Evolutionary conservation across 2,329 filamentous ascomycete genomes (phyloP).

Genomic region (Arthrobotrys conoides): DNA sequence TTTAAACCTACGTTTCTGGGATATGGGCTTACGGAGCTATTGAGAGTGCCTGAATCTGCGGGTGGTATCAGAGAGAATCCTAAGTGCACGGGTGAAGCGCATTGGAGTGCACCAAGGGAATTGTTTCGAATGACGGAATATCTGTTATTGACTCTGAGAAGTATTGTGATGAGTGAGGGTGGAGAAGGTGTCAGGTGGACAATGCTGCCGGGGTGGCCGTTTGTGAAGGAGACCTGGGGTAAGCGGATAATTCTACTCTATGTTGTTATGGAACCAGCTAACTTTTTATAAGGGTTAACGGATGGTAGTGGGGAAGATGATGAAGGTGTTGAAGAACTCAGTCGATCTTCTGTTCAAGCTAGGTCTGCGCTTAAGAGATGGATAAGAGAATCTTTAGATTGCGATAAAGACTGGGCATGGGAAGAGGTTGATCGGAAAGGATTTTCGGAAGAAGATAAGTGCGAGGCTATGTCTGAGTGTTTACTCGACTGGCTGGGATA

Average conservation of each 20-base stretch:
- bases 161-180: constrained; percentile 73
- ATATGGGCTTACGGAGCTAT: constrained; percentile 87
- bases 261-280: constrained; percentile 67
- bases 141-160: constrained; percentile 75
- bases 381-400: constrained; percentile 58
- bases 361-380: constrained; percentile 55
- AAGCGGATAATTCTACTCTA: constrained; percentile 65
- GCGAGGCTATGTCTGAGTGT: constrained; percentile 80
- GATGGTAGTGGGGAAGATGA: constrained; percentile 45
- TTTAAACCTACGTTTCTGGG: constrained; percentile 90
- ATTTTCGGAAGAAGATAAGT: constrained; percentile 76
- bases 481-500: constrained; percentile 81
- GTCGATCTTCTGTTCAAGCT: constrained; percentile 15
- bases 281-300: constrained; percentile 67
- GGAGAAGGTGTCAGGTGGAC: constrained; percentile 67
- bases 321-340: constrained; percentile 51
- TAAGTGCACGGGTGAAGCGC: constrained; percentile 77
- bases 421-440: constrained; percentile 73
- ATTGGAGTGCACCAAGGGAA: constrained; percentile 78
- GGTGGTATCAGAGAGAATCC: constrained; percentile 76
- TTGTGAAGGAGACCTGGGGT: constrained; percentile 71
- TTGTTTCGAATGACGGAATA: constrained; percentile 90
- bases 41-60: constrained; percentile 82
- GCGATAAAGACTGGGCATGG: constrained; percentile 58
- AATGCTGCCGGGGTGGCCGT: constrained; percentile 76